A percentile compares a stretch with the other conserved stretches of the same genome.
These are phyloP conservation scores for Alternaria metachromatica DNA, from an alignment of 2,329 filamentous ascomycete genomes.

Conservation along the genomic window DNA sequence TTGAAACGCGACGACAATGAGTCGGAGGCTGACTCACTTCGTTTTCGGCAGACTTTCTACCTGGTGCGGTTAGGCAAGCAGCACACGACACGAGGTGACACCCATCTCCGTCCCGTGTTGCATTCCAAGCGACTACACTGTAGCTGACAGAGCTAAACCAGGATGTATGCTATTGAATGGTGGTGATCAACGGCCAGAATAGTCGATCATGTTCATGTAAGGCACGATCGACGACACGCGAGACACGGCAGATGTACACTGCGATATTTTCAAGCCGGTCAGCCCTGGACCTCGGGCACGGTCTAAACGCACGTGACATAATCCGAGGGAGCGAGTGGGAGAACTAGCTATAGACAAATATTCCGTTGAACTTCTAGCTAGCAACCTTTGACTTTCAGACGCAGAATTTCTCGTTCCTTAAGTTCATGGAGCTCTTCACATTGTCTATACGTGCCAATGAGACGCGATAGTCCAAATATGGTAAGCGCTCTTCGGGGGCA, in stretches of 20 bases:
- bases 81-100: neutral
- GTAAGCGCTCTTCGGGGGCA: slow-evolving; percentile 7
- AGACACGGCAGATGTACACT: neutral
- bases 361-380: neutral
- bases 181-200: neutral
- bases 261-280: neutral
- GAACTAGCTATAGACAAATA: neutral
- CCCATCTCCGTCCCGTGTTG: neutral
- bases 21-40: neutral
- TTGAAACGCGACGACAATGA: neutral
- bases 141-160: neutral
- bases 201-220: neutral
- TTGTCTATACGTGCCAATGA: neutral
- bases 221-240: neutral
- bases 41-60: neutral
- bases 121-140: neutral
- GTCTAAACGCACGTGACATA: neutral
- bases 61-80: neutral
- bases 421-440: neutral
- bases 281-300: neutral
- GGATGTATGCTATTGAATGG: neutral
- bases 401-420: neutral
- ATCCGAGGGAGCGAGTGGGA: neutral
- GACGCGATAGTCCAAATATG: neutral
- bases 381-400: neutral